phyloP scores from a whole-genome alignment of 2,329 filamentous ascomycete species.

The Pseudopithomyces chartarum region DNA sequence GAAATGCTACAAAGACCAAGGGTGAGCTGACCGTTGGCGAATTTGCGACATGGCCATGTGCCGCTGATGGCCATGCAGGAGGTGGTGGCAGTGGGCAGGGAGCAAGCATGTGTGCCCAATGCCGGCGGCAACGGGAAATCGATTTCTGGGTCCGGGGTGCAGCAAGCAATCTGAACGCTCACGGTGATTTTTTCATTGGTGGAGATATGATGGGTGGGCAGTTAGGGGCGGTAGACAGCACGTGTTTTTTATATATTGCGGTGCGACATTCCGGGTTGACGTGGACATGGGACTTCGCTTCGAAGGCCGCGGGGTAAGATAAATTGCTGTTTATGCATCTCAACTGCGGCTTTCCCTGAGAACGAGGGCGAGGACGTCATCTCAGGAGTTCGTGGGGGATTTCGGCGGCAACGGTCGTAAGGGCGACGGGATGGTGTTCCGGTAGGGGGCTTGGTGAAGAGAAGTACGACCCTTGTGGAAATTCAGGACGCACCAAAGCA shows the following conservation, averaged over 20 bases:
- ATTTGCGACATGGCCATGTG: neutral
- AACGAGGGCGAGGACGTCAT: neutral
- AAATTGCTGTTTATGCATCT: neutral
- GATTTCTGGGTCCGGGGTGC: conserved; percentile 19
- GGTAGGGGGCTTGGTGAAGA: neutral
- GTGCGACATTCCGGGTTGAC: conserved; percentile 2
- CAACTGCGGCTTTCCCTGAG: neutral
- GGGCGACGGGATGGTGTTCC: neutral
- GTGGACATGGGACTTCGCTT: conserved; percentile 2
- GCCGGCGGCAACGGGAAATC: conserved; percentile 2
- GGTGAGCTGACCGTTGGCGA: conserved; percentile 4
- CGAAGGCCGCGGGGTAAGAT: neutral
- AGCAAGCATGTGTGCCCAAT: neutral
- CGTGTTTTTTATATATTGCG: conserved; percentile 24
- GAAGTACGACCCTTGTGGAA: neutral
- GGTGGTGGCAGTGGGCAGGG: conserved; percentile 5
- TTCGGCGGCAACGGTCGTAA: neutral
- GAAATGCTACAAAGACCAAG: neutral
- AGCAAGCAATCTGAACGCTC: conserved; percentile 1
- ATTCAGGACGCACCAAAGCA: neutral
- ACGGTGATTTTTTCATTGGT: conserved; percentile 23
- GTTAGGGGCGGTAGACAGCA: conserved; percentile 19
- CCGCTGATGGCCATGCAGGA: conserved; percentile 5
- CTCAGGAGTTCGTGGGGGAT: neutral
- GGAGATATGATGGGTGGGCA: conserved; percentile 14